Conservation (phyloP, 768 basidiomycete species). For the Daedaleopsis sinensis region DNA sequence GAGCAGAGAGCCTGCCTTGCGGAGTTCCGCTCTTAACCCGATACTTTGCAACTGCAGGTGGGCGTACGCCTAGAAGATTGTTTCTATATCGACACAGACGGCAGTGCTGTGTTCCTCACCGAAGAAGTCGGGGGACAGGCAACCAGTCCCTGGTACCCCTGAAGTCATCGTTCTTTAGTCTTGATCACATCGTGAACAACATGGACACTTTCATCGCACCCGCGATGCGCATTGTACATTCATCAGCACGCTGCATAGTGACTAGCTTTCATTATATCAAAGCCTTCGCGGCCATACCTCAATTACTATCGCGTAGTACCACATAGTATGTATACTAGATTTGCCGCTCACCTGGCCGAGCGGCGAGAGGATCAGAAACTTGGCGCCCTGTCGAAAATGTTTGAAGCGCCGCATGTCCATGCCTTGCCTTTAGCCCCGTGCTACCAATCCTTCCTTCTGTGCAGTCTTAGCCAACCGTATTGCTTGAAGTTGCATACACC, state of each 20-base stretch:
- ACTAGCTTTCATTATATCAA: too few relatives aligned
- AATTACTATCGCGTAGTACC: too few relatives aligned
- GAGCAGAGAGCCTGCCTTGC: conserved; percentile 6
- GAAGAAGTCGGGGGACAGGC: conserved; percentile 65
- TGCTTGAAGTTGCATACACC: too few relatives aligned
- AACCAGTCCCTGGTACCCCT: conserved; percentile 38
- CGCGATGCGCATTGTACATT: neutral
- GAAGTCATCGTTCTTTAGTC: too few relatives aligned
- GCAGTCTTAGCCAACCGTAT: too few relatives aligned
- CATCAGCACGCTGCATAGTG: too few relatives aligned
- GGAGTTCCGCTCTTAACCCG: conserved; percentile 7
- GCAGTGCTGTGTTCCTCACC: conserved; percentile 61
- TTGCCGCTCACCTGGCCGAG: neutral
- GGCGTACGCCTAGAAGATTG: conserved; percentile 88
- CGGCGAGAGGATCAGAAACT: neutral
- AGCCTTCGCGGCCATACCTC: too few relatives aligned
- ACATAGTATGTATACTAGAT: too few relatives aligned
- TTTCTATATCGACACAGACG: conserved; percentile 63
- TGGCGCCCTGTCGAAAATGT: conserved; percentile 3
- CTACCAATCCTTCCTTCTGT: neutral
- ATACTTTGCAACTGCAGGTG: conserved; percentile 44
- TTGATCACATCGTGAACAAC: conserved; percentile 15
- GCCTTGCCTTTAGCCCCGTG: conserved; percentile 3
- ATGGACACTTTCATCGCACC: neutral
- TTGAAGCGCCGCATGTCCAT: conserved; percentile 1